Evolutionary conservation across 1,284 basidiomycete species (phyloP).

Genomic region (Cystobasidium sp.): DNA sequence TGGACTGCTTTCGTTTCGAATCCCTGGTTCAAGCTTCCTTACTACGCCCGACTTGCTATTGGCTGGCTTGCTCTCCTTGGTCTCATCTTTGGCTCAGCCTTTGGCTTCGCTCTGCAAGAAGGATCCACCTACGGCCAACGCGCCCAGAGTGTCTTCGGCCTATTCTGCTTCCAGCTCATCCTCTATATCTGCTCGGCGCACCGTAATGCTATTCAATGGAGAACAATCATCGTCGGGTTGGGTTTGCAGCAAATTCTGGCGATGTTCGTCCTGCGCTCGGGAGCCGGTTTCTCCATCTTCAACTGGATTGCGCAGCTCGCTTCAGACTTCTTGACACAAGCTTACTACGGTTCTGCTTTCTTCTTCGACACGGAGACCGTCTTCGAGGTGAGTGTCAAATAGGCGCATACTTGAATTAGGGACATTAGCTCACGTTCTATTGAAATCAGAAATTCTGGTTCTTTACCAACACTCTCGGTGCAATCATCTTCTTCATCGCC

Average conservation of each 20-base stretch:
- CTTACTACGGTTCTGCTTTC: constrained; percentile 70
- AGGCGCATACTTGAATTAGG: neutral
- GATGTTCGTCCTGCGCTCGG: constrained; percentile 79
- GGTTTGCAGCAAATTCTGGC: constrained; percentile 81
- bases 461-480: constrained; percentile 71
- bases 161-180: constrained; percentile 73
- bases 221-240: constrained; percentile 80
- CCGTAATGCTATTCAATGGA: constrained; percentile 71
- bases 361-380: constrained; percentile 69
- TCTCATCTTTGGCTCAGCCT: constrained; percentile 60
- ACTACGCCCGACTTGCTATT: constrained; percentile 63
- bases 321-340: constrained; percentile 59
- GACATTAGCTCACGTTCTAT: neutral
- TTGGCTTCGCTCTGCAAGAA: constrained; percentile 29
- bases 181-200: constrained; percentile 70
- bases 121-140: constrained; percentile 73
- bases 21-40: constrained; percentile 73
- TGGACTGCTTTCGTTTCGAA: constrained; percentile 59
- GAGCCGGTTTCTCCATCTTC: constrained; percentile 78
- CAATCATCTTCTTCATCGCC: constrained; percentile 85
- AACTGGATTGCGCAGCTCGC: constrained; percentile 47
- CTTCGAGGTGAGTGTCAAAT: constrained; percentile 67
- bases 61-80: constrained; percentile 75
- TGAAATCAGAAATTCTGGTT: constrained; percentile 54
- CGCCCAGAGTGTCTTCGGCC: constrained; percentile 76